Percentiles rank a stretch among this genome's conserved stretches.
phyloP scores from a whole-genome alignment of 2,329 filamentous ascomycete species.

The Pseudopyricularia javanii region DNA sequence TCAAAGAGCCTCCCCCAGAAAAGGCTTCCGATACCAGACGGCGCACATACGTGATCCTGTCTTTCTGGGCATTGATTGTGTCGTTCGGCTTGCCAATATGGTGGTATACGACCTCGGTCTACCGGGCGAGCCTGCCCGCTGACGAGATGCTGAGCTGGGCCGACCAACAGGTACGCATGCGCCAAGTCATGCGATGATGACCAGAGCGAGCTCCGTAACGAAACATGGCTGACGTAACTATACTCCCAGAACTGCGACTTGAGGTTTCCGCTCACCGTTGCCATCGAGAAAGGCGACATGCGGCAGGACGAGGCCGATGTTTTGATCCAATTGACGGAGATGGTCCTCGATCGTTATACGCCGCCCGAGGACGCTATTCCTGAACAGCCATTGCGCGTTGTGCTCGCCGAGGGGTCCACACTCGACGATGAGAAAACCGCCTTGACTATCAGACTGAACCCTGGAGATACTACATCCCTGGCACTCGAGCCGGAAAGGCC shows the following conservation, averaged over 20 bases:
- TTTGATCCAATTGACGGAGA: conserved; percentile 70
- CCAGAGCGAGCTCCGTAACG: not conserved
- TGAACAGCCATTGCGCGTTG: conserved; percentile 67
- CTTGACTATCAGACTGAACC: conserved; percentile 58
- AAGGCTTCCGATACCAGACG: conserved; percentile 54
- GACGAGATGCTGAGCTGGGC: conserved; percentile 85
- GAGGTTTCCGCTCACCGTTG: conserved; percentile 76
- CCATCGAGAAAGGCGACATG: conserved; percentile 57
- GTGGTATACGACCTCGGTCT: conserved; percentile 91
- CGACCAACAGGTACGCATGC: conserved; percentile 61
- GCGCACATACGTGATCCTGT: conserved; percentile 64
- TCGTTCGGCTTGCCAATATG: conserved; percentile 83
- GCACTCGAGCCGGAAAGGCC: conserved; percentile 58
- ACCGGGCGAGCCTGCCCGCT: conserved; percentile 72
- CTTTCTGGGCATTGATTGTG: conserved; percentile 83
- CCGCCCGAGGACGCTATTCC: conserved; percentile 50
- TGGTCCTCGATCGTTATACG: conserved; percentile 74
- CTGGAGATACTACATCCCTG: conserved; percentile 47
- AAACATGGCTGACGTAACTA: not conserved
- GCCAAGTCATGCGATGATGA: not conserved
- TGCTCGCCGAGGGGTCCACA: conserved; percentile 28
- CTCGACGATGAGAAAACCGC: conserved; percentile 40
- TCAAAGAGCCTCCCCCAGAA: conserved; percentile 62
- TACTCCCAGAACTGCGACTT: conserved; percentile 65
- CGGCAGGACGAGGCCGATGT: conserved; percentile 56